A percentile compares a stretch with the other conserved stretches of the same genome.
These are phyloP conservation scores for Alternaria sp. DNA, from an alignment of 2,329 filamentous ascomycete genomes.

Conservation along the genomic window DNA sequence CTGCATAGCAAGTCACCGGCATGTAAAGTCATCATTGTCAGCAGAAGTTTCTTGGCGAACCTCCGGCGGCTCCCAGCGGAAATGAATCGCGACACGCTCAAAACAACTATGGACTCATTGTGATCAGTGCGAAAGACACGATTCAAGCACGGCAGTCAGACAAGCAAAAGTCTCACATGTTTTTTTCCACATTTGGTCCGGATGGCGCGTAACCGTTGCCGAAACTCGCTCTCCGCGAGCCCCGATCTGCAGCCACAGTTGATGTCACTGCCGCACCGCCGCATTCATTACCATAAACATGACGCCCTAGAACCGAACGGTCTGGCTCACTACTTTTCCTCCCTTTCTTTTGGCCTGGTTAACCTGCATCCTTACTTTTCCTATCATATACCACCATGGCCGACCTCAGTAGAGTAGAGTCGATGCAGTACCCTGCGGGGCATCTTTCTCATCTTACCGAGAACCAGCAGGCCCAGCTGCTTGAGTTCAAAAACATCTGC, in stretches of 20 bases:
- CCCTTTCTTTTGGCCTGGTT: conserved; percentile 7
- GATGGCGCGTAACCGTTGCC: conserved; percentile 17
- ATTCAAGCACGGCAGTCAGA: conserved; percentile 7
- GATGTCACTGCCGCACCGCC: conserved; percentile 42
- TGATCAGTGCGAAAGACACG: conserved; percentile 19
- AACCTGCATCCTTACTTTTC: conserved; percentile 1
- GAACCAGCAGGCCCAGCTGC: conserved; percentile 72
- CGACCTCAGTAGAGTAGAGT: conserved; percentile 50
- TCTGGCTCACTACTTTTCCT: conserved; percentile 21
- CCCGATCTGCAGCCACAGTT: conserved; percentile 29
- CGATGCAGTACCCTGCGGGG: conserved; percentile 73
- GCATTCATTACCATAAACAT: conserved; percentile 31
- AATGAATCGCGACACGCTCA: conserved; percentile 8
- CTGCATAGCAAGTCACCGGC: not conserved
- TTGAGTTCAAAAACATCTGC: conserved; percentile 75
- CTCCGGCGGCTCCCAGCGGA: conserved; percentile 35
- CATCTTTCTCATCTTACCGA: conserved; percentile 80
- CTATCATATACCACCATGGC: conserved; percentile 34
- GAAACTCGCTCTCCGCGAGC: conserved; percentile 25
- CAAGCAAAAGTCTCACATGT: conserved; percentile 5
- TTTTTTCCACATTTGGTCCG: conserved; percentile 29
- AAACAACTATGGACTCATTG: conserved; percentile 15
- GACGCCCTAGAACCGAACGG: conserved; percentile 32
- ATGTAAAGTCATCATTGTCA: conserved; percentile 1
- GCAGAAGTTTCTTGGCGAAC: conserved; percentile 15